Evolutionary conservation across 345 rosid species (phyloP).

Genomic region (Salix koriyanagi): DNA sequence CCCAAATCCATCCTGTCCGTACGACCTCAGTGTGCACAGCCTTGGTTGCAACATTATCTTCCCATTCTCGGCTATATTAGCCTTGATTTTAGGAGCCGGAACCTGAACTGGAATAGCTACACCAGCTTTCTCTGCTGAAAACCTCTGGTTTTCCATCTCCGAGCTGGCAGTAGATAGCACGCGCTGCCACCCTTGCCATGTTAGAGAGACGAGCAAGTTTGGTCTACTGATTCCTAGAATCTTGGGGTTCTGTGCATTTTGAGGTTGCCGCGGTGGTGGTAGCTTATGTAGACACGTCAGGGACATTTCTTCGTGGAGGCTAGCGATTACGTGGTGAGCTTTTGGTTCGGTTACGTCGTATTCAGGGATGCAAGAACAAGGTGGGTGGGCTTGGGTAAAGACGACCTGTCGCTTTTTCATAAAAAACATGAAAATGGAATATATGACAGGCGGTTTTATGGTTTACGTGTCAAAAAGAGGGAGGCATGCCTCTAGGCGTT

Average conservation of each 20-base stretch:
- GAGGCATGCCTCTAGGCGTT: too few relatives aligned
- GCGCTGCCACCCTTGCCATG: slow-evolving; percentile 60
- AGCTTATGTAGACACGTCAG: slow-evolving; percentile 20
- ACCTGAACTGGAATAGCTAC: slow-evolving; percentile 18
- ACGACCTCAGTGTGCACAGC: slow-evolving; percentile 79
- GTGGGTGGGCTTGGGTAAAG: neutral
- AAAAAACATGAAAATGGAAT: too few relatives aligned
- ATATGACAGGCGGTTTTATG: too few relatives aligned
- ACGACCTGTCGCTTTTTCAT: neutral
- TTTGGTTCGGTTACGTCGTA: slow-evolving; percentile 15
- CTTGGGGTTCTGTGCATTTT: neutral
- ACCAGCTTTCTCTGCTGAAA: slow-evolving; percentile 19
- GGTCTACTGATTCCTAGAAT: slow-evolving; percentile 2
- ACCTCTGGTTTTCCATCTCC: slow-evolving; percentile 2
- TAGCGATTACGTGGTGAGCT: slow-evolving; percentile 4
- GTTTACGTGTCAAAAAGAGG: too few relatives aligned
- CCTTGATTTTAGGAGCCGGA: slow-evolving; percentile 9
- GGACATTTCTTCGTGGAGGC: slow-evolving; percentile 4
- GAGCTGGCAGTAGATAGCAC: slow-evolving; percentile 40
- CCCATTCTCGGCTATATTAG: slow-evolving; percentile 34
- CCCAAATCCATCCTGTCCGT: slow-evolving; percentile 51
- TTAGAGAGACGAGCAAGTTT: neutral
- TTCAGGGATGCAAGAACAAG: neutral
- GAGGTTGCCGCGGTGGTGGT: neutral
- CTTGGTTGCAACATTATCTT: slow-evolving; percentile 79